A percentile compares a stretch with the other conserved stretches of the same genome.
phyloP scores from a whole-genome alignment of 1,284 basidiomycete genomes.

The Heterobasidion annosum region DNA sequence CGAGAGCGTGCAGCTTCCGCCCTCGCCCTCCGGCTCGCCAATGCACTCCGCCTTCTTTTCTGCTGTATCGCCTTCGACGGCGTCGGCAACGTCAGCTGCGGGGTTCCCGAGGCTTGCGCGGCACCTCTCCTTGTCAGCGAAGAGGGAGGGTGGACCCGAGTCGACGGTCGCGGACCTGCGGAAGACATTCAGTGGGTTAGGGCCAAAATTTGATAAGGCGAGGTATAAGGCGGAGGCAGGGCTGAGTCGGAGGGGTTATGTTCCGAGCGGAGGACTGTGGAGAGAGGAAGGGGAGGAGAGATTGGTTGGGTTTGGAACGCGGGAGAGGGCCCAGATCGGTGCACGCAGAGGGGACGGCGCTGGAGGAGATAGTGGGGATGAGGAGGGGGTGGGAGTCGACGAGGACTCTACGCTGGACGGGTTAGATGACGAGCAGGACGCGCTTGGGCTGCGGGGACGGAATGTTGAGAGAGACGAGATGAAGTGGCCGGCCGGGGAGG shows the following conservation, averaged over 20 bases:
- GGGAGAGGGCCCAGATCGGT: slow-evolving; percentile 2
- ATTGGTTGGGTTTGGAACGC: slow-evolving; percentile 6
- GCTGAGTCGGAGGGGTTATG: slow-evolving; percentile 47
- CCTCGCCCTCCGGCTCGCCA: slow-evolving; percentile 10
- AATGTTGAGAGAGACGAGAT: slow-evolving; percentile 37
- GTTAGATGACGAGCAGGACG: slow-evolving; percentile 7
- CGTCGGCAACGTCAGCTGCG: slow-evolving; percentile 4
- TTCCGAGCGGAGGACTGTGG: slow-evolving; percentile 21
- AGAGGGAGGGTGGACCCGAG: slow-evolving; percentile 13
- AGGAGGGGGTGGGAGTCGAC: slow-evolving; percentile 11
- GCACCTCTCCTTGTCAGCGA: slow-evolving; percentile 24
- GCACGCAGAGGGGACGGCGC: not conserved
- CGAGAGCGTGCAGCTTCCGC: slow-evolving; percentile 49
- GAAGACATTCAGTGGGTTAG: slow-evolving; percentile 35
- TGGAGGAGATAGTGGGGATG: slow-evolving; percentile 1
- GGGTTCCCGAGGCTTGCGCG: slow-evolving; percentile 20
- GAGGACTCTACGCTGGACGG: slow-evolving; percentile 12
- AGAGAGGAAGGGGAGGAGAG: slow-evolving; percentile 19
- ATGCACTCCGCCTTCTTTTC: not conserved
- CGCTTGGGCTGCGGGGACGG: slow-evolving; percentile 3
- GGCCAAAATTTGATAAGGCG: slow-evolving; percentile 39
- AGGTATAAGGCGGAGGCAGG: slow-evolving; percentile 66
- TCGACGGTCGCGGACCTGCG: slow-evolving; percentile 29
- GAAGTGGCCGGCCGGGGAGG: slow-evolving; percentile 53
- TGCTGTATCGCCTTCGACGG: not conserved